phyloP scores from a whole-genome alignment of 169 alveolate genomes.

The Cryptosporidium muris region DNA sequence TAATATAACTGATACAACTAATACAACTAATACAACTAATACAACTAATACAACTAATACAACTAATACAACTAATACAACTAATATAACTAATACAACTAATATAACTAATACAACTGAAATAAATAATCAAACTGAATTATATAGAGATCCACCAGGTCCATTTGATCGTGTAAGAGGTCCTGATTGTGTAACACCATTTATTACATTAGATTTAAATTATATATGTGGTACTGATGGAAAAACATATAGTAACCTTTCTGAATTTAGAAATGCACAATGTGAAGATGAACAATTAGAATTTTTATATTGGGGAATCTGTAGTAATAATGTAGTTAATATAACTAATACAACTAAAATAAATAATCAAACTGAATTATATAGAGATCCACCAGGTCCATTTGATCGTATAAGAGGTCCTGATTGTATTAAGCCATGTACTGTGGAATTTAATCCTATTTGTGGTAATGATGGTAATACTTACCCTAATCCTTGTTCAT shows the following conservation, averaged over 20 bases:
- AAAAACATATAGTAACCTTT: constrained; percentile 18
- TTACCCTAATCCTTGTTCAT: constrained; percentile 19
- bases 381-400: constrained; percentile 21
- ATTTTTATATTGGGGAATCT: constrained; percentile 3
- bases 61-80: too few relatives aligned
- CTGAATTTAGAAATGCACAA: constrained; percentile 52
- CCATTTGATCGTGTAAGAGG: constrained; percentile 45
- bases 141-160: constrained; percentile 10
- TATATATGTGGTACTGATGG: constrained; percentile 58
- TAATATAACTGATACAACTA: too few relatives aligned
- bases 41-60: too few relatives aligned
- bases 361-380: neutral
- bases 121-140: neutral
- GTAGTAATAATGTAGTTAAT: neutral
- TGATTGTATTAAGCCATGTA: constrained; percentile 18
- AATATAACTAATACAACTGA: neutral
- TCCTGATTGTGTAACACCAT: constrained; percentile 35
- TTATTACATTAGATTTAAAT: constrained; percentile 12
- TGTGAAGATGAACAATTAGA: constrained; percentile 7
- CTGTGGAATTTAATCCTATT: neutral
- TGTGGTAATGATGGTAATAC: constrained; percentile 48
- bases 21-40: too few relatives aligned
- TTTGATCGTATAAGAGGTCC: constrained; percentile 52
- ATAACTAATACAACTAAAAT: neutral
- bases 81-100: neutral